A percentile compares a stretch with the other conserved stretches of the same genome.
Evolutionary conservation across 257 asterid genomes (phyloP).

Genomic region (Plantago major): DNA sequence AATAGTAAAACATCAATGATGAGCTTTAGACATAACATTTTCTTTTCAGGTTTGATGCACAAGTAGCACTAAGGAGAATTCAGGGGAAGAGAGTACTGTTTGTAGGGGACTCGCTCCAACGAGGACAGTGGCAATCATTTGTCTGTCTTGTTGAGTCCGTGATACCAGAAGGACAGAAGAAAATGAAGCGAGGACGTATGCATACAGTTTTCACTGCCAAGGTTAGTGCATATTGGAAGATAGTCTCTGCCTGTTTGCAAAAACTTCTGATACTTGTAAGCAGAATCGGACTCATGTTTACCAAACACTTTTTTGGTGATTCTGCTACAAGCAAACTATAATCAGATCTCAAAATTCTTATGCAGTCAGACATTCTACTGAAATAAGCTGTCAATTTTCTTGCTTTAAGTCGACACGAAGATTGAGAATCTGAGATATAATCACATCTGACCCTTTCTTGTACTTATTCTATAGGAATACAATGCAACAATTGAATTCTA

Average conservation of each 20-base stretch:
- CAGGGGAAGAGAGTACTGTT: slow-evolving; percentile 85
- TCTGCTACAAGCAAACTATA: too few relatives aligned
- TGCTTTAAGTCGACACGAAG: too few relatives aligned
- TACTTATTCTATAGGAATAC: slow-evolving; percentile 39
- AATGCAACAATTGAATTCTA: slow-evolving; percentile 79
- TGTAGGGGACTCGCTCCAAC: slow-evolving; percentile 85
- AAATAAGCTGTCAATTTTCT: too few relatives aligned
- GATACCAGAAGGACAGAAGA: slow-evolving; percentile 56
- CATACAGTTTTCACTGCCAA: slow-evolving; percentile 50
- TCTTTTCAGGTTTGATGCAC: slow-evolving; percentile 63
- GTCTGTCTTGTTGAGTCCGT: slow-evolving; percentile 76
- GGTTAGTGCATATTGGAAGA: slow-evolving; percentile 22
- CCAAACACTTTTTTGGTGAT: too few relatives aligned
- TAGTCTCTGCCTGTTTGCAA: background rate
- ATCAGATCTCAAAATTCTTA: too few relatives aligned
- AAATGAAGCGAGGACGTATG: slow-evolving; percentile 62
- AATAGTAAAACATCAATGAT: too few relatives aligned
- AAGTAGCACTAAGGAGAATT: slow-evolving; percentile 52
- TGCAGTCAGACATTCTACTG: too few relatives aligned
- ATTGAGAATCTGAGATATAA: too few relatives aligned
- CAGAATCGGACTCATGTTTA: too few relatives aligned
- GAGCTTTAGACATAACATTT: slow-evolving; percentile 4
- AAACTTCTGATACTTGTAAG: background rate
- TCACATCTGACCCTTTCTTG: background rate
- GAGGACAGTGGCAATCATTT: slow-evolving; percentile 96